phyloP scores from a whole-genome alignment of 768 basidiomycete species.

The Termitomyces sp. region DNA sequence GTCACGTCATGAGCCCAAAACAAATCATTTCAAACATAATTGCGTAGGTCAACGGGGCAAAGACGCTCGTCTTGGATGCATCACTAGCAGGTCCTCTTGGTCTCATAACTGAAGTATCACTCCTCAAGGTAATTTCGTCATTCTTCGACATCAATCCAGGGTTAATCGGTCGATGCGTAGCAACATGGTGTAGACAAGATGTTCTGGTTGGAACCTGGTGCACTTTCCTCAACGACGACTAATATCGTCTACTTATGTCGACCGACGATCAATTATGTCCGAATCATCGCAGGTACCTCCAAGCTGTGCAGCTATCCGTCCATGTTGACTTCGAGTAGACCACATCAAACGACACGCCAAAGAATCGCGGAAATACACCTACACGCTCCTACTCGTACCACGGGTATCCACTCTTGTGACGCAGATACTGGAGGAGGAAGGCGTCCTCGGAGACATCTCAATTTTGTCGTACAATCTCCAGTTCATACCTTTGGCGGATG shows the following conservation, averaged over 20 bases:
- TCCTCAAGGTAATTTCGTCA: slow-evolving; percentile 66
- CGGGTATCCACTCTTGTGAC: slow-evolving; percentile 82
- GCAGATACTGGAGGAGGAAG: slow-evolving; percentile 88
- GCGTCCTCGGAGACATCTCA: slow-evolving; percentile 93
- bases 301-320: slow-evolving; percentile 10
- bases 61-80: slow-evolving; percentile 93
- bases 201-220: slow-evolving; percentile 96
- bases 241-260: slow-evolving; percentile 93
- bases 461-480: slow-evolving; percentile 87
- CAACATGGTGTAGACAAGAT: slow-evolving; percentile 99
- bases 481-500: slow-evolving; percentile 90
- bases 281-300: slow-evolving; percentile 83
- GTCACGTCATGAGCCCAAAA: slow-evolving; percentile 13
- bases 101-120: slow-evolving; percentile 88
- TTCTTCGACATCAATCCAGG: not conserved
- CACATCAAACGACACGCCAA: slow-evolving; percentile 83
- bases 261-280: slow-evolving; percentile 78
- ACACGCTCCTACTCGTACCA: slow-evolving; percentile 85
- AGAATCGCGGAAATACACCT: slow-evolving; percentile 72
- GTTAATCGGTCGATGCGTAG: slow-evolving; percentile 33
- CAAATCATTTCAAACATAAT: not conserved
- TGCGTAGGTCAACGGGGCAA: slow-evolving; percentile 79
- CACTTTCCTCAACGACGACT: slow-evolving; percentile 73
- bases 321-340: slow-evolving; percentile 47
- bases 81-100: slow-evolving; percentile 88